phyloP scores from a whole-genome alignment of 768 basidiomycete genomes.

The Rossbeevera mucosa region DNA sequence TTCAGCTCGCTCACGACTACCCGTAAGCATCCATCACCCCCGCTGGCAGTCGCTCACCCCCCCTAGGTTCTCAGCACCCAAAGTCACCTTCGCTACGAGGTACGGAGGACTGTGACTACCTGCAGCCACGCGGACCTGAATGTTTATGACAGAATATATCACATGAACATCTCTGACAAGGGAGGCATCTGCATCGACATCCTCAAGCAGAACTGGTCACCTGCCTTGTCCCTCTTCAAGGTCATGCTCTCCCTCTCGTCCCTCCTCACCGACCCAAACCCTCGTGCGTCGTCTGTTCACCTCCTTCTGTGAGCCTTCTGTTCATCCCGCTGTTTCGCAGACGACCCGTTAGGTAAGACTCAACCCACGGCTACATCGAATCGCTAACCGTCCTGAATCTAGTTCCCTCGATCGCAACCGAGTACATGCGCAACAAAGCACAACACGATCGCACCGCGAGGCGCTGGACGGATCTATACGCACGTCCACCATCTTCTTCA shows the following conservation, averaged over 20 bases:
- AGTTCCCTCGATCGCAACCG: constrained; percentile 71
- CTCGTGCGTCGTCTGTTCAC: constrained; percentile 55
- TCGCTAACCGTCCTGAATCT: constrained; percentile 1
- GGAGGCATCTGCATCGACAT: constrained; percentile 86
- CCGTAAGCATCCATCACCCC: constrained; percentile 44
- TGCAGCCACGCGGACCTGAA: not conserved
- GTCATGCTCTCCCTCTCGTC: constrained; percentile 92
- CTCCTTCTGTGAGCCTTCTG: not conserved
- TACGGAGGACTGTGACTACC: constrained; percentile 27
- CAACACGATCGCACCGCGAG: constrained; percentile 75
- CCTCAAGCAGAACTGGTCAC: constrained; percentile 91
- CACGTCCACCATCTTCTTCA: constrained; percentile 47
- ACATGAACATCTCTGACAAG: constrained; percentile 83
- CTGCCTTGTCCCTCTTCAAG: constrained; percentile 90
- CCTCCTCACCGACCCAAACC: constrained; percentile 91
- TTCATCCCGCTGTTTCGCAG: constrained; percentile 32
- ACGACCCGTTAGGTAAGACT: constrained; percentile 63
- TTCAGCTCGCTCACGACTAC: constrained; percentile 67
- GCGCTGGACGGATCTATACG: constrained; percentile 73
- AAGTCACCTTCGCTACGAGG: constrained; percentile 72
- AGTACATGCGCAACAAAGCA: constrained; percentile 60
- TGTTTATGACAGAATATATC: constrained; percentile 61
- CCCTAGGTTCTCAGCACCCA: constrained; percentile 72
- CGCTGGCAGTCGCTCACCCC: constrained; percentile 4
- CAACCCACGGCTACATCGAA: not conserved